Percentiles rank a stretch among this genome's conserved stretches.
These are phyloP conservation scores for Linum trigynum DNA, from an alignment of 345 rosid species.

Conservation along the genomic window DNA sequence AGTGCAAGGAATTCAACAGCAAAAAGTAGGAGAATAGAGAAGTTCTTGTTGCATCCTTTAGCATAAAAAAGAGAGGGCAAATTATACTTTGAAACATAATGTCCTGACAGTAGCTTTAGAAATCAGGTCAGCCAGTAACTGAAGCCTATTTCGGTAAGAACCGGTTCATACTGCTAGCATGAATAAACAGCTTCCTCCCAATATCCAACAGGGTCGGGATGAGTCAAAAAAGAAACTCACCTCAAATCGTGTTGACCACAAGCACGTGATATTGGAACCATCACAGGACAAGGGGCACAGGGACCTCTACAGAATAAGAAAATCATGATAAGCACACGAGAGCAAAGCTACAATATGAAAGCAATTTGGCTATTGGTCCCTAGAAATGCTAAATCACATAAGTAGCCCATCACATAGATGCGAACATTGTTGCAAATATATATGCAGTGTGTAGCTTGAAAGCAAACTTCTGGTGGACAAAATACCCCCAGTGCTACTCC, in stretches of 20 bases:
- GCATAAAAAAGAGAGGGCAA: neutral
- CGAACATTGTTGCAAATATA: no score
- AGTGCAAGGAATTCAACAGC: neutral
- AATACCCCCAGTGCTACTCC: neutral
- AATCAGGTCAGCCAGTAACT: neutral
- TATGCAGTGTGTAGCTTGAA: no score
- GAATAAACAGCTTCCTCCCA: neutral
- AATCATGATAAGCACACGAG: conserved; percentile 2
- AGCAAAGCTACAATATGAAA: conserved; percentile 2
- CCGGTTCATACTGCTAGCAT: neutral
- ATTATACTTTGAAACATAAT: neutral
- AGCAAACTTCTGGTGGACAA: no score
- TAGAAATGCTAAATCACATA: neutral
- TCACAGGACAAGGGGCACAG: conserved; percentile 91
- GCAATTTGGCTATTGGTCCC: neutral
- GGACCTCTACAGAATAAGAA: conserved; percentile 55
- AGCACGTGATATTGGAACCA: conserved; percentile 80
- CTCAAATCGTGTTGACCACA: conserved; percentile 78
- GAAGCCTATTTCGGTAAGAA: neutral
- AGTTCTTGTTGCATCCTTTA: neutral
- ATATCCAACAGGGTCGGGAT: neutral
- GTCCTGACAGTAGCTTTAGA: neutral
- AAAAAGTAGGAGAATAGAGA: neutral
- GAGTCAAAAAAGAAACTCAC: conserved; percentile 31
- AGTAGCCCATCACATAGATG: neutral